These are phyloP conservation scores for Raffaelea albimanens DNA, from an alignment of 2,329 filamentous ascomycete genomes.

Conservation along the genomic window DNA sequence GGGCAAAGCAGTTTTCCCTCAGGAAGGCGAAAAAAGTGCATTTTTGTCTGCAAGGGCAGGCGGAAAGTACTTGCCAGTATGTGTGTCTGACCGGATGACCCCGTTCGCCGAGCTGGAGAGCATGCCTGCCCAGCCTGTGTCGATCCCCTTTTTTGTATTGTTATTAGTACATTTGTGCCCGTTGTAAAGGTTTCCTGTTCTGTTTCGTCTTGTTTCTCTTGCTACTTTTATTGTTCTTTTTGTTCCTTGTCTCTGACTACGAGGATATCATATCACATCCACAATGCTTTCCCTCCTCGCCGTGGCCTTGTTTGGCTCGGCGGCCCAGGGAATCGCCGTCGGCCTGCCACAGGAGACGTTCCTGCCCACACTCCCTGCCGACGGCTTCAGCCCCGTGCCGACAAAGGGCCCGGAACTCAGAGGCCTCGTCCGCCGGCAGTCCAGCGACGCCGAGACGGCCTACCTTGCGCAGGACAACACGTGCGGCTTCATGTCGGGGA, in stretches of 20 bases:
- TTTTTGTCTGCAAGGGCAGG: too few relatives aligned
- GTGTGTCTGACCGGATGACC: too few relatives aligned
- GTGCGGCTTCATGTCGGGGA: conserved; percentile 11
- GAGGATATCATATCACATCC: too few relatives aligned
- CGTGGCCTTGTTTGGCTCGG: conserved; percentile 6
- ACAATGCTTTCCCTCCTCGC: not conserved
- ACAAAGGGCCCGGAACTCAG: conserved; percentile 5
- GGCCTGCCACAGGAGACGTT: conserved; percentile 1
- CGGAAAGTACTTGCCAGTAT: too few relatives aligned
- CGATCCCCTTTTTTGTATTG: too few relatives aligned
- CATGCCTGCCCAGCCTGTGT: too few relatives aligned
- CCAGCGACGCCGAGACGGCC: not conserved
- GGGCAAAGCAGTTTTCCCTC: too few relatives aligned
- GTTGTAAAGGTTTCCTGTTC: too few relatives aligned
- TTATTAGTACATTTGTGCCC: too few relatives aligned
- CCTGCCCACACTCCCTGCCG: not conserved
- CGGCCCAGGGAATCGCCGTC: conserved; percentile 5
- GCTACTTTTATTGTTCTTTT: not conserved
- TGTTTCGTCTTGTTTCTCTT: not conserved
- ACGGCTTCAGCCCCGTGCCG: conserved; percentile 6
- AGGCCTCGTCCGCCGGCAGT: conserved; percentile 2
- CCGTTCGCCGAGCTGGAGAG: too few relatives aligned
- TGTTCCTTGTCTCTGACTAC: not conserved
- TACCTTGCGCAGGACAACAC: conserved; percentile 13
- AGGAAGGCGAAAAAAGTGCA: too few relatives aligned